Evolutionary conservation across 306 rosid species (phyloP), one percentile per base, ranked within the genome.

Genomic region (Vigna mungo): DNA sequence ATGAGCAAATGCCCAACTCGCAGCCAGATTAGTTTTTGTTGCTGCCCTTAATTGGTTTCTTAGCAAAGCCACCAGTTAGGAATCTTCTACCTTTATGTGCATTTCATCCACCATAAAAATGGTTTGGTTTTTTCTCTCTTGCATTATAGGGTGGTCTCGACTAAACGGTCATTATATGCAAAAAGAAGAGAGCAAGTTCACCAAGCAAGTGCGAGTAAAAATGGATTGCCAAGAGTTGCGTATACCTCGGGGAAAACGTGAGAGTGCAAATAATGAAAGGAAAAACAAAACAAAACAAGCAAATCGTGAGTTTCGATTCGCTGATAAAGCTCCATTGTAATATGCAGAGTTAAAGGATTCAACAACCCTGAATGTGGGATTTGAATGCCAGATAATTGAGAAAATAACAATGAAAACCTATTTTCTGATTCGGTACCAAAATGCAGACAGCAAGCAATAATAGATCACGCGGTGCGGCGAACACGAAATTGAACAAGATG

Each of bases 391-490:
- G 71, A 68, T 41, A 59, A 74, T 77, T 43, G 68, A 7, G 21
- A 44, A 51, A 68, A 43, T 0, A 59, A n/a, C 0, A 68, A 21
- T 18, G 13, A 52, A 21, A 14, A 68, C n/a, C 23, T 23, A 10
- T 13, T 62, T 4, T 36, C 8, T 4, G 74, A 79, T n/a, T 56
- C 20, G 47, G 44, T 32, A 77, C 66, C 8, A 15, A 53, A 75
- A 85, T 81, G 83, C 72, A 59, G 59, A 73, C n/a, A 30, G 67
- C 37, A 81, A 78, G 47, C 9, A 47, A 27, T 7, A 72, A 72
- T 34, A 81, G 83, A 84, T 77, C 77, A 68, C 62, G 65, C 67
- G 47, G 69, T 43, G 66, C 41, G 41, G 27, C 3, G 51, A 37
- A 60, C 25, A 77, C 51, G 9, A 48, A 46, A 8, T 55, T 13